Percentiles rank a stretch among this genome's conserved stretches.
Evolutionary conservation across 345 rosid genomes (phyloP).

Genomic region (Eucalyptus guilfoylei): DNA sequence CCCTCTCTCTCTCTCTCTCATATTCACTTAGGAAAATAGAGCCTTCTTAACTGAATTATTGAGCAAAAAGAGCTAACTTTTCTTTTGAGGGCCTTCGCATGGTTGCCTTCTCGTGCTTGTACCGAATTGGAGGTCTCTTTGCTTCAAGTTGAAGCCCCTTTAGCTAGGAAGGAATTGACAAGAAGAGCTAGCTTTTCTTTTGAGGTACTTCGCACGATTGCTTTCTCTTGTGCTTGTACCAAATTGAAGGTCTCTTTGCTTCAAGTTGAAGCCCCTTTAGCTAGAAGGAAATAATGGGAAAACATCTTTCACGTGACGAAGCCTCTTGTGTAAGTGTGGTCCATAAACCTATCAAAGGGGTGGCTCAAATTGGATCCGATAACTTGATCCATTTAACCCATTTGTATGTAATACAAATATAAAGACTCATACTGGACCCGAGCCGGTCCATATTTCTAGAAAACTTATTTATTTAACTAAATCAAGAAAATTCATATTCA

Average conservation of each 20-base stretch:
- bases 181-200: background rate
- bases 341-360: no score
- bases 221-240: background rate
- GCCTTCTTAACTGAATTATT: background rate
- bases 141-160: background rate
- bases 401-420: background rate
- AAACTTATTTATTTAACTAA: no score
- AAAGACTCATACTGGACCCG: rapidly evolving
- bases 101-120: background rate
- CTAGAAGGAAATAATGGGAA: background rate
- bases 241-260: background rate
- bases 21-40: background rate
- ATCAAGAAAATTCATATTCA: background rate
- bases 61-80: background rate
- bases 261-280: background rate
- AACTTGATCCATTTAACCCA: background rate
- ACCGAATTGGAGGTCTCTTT: background rate
- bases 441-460: background rate
- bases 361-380: no score
- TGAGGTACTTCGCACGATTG: background rate
- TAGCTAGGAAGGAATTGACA: background rate
- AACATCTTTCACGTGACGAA: background rate
- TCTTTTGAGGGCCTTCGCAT: background rate
- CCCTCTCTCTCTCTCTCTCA: background rate
- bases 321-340: background rate